phyloP scores from a whole-genome alignment of 768 basidiomycete genomes.

The Tylopilus vinaceipallidus region DNA sequence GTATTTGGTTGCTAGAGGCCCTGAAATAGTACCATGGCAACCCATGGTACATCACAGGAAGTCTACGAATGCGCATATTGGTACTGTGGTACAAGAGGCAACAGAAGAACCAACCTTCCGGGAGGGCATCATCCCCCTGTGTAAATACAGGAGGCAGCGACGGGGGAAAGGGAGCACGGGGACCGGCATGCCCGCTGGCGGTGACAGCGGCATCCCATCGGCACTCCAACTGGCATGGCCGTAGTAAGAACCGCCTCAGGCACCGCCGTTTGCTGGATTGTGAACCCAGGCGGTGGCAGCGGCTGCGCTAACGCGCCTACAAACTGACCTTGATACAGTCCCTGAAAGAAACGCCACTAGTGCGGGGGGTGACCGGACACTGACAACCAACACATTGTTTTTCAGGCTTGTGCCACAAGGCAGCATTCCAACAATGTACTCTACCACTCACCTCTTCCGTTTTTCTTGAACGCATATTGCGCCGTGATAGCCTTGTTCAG shows the following conservation, averaged over 20 bases:
- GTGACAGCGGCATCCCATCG: conserved; percentile 37
- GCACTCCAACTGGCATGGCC: conserved; percentile 31
- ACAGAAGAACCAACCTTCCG: conserved; percentile 42
- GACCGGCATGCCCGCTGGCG: conserved; percentile 40
- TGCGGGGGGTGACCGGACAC: conserved; percentile 71
- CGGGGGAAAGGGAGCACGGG: conserved; percentile 51
- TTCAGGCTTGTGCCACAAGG: conserved; percentile 94
- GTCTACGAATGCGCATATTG: too few relatives aligned
- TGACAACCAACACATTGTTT: conserved; percentile 85
- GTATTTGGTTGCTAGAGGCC: too few relatives aligned
- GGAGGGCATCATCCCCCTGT: conserved; percentile 40
- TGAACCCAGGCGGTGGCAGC: conserved; percentile 73
- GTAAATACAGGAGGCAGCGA: conserved; percentile 70
- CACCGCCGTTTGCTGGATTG: too few relatives aligned
- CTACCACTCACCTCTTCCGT: conserved; percentile 96
- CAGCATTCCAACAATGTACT: conserved; percentile 96
- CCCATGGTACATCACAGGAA: too few relatives aligned
- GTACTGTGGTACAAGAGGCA: conserved; percentile 40
- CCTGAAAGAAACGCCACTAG: conserved; percentile 72
- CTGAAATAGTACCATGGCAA: too few relatives aligned
- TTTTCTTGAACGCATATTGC: conserved; percentile 99
- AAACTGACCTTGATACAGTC: conserved; percentile 89
- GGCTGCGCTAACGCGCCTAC: conserved; percentile 84
- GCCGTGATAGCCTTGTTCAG: conserved; percentile 98
- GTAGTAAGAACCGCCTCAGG: conserved; percentile 36